These are phyloP conservation scores for Raphanus hybrid DNA, from an alignment of 441 rosid species.

Conservation along the genomic window DNA sequence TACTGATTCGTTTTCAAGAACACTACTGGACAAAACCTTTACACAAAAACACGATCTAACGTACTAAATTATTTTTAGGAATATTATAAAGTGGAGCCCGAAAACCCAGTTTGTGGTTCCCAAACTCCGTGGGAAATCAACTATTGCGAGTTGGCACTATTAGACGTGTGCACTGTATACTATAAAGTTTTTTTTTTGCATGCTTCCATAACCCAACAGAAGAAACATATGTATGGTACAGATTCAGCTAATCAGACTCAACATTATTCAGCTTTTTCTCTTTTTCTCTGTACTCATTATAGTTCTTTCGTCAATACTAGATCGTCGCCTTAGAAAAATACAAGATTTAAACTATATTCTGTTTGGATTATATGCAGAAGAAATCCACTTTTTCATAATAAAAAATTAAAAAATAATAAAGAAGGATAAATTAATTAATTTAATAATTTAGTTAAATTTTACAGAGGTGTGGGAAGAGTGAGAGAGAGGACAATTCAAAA, in stretches of 20 bases:
- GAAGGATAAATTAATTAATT: background rate
- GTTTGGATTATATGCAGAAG: slow-evolving; percentile 5
- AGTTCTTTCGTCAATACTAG: slow-evolving; percentile 1
- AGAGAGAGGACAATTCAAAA: slow-evolving; percentile 34
- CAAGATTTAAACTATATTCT: background rate
- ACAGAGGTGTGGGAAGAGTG: slow-evolving; percentile 21
- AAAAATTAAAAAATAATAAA: background rate
- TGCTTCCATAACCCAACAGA: background rate
- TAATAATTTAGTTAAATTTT: background rate
- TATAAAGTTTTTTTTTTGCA: background rate
- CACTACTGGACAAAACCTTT: slow-evolving; percentile 29
- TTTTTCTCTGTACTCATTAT: background rate
- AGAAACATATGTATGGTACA: background rate
- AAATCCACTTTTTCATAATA: background rate
- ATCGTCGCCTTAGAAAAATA: background rate
- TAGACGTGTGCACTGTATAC: slow-evolving; percentile 4
- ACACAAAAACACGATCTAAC: background rate
- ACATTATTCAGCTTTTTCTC: background rate
- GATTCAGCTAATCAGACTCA: background rate
- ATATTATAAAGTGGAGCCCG: background rate
- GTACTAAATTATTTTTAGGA: background rate
- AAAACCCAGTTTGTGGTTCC: background rate
- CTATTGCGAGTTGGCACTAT: background rate
- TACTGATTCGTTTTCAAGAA: slow-evolving; percentile 40
- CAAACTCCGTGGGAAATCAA: background rate